Conservation (phyloP, 257 asterid genomes). For the Primulina tabacum region DNA sequence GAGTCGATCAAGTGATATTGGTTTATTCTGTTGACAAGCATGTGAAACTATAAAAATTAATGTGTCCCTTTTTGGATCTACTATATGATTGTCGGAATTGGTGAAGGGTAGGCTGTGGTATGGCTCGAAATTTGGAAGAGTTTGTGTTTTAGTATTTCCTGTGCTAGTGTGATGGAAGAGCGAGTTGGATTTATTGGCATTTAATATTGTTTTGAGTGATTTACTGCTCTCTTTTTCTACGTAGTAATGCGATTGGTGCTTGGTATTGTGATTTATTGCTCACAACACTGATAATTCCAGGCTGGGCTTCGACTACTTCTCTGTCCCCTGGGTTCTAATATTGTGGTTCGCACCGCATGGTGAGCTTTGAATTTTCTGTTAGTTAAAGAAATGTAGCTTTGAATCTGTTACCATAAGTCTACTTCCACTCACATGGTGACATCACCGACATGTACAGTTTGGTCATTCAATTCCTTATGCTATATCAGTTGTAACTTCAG, state of each 20-base stretch:
- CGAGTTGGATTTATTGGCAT: constrained; percentile 15
- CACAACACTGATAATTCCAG: constrained; percentile 39
- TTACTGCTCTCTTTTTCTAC: background rate
- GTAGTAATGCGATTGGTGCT: background rate
- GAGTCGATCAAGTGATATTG: background rate
- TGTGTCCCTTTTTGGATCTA: background rate
- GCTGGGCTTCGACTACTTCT: constrained; percentile 72
- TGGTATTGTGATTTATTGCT: constrained; percentile 1
- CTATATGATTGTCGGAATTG: too few species aligned
- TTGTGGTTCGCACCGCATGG: constrained; percentile 84
- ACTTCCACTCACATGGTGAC: too few species aligned
- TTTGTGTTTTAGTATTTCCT: background rate
- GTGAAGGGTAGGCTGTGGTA: background rate
- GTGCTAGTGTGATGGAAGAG: background rate
- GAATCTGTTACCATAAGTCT: background rate
- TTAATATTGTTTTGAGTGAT: background rate
- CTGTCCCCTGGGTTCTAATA: constrained; percentile 67
- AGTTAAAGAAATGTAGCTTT: background rate
- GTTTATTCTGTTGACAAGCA: background rate
- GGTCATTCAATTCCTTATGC: background rate
- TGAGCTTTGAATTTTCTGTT: constrained; percentile 35
- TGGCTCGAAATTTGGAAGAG: background rate
- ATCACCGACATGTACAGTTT: background rate
- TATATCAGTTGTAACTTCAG: background rate
- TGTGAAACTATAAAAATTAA: background rate